Evolutionary conservation across 495 filamentous ascomycete species (phyloP).

Genomic region (Daldinia caldariorum): DNA sequence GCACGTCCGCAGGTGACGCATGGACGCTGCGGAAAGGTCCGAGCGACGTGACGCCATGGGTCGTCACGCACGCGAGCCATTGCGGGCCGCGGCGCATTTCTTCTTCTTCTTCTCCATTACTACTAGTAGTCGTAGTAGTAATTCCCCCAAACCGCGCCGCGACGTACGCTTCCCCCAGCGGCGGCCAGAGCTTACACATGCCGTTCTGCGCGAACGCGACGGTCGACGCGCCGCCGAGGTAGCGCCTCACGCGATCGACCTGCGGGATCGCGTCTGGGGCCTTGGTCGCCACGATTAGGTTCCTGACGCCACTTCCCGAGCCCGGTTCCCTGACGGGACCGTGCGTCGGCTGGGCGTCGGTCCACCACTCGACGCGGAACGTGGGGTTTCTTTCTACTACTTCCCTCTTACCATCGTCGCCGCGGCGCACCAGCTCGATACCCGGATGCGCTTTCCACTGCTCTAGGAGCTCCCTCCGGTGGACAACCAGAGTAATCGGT

Average conservation of each 20-base stretch:
- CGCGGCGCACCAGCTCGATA: constrained; percentile 49
- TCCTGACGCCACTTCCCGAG: constrained; percentile 63
- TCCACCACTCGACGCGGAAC: constrained; percentile 65
- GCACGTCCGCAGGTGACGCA: constrained; percentile 66
- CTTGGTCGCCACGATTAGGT: constrained; percentile 80
- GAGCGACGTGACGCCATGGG: constrained; percentile 71
- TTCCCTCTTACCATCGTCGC: background rate
- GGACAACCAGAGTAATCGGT: constrained; percentile 61
- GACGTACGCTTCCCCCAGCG: constrained; percentile 57
- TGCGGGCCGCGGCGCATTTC: constrained; percentile 66
- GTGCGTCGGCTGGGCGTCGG: constrained; percentile 41
- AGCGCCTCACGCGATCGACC: constrained; percentile 66
- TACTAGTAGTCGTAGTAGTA: constrained; percentile 20
- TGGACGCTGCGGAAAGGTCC: constrained; percentile 71
- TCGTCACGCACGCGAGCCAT: constrained; percentile 72
- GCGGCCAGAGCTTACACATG: constrained; percentile 75
- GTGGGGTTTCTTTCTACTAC: constrained; percentile 39
- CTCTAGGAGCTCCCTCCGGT: constrained; percentile 50
- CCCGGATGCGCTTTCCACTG: constrained; percentile 51
- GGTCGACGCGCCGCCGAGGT: constrained; percentile 69
- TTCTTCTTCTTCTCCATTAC: too few species aligned
- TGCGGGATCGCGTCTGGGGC: constrained; percentile 68
- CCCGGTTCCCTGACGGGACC: constrained; percentile 43
- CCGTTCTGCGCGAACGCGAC: constrained; percentile 86
- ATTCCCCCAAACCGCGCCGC: constrained; percentile 48